Evolutionary conservation across 768 basidiomycete species (phyloP).

Genomic region (Heimioporus sp.): DNA sequence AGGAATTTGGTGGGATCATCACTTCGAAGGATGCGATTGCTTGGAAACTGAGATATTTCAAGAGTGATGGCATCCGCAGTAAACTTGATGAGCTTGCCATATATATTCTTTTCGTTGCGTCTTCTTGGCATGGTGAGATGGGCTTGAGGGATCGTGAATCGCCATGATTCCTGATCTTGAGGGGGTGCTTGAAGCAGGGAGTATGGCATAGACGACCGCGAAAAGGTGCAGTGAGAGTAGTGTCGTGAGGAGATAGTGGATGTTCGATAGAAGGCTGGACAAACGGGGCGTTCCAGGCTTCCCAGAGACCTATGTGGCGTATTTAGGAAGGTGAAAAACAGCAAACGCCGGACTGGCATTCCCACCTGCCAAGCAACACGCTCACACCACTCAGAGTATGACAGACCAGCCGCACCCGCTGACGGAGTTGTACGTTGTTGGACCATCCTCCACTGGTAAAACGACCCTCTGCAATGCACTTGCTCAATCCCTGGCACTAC

Average conservation of each 20-base stretch:
- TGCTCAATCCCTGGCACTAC: slow-evolving; percentile 39
- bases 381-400: slow-evolving; percentile 14
- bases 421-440: slow-evolving; percentile 43
- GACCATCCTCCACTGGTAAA: slow-evolving; percentile 68
- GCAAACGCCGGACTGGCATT: slow-evolving; percentile 6
- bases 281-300: not conserved
- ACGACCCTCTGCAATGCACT: slow-evolving; percentile 62
- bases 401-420: slow-evolving; percentile 8
- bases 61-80: slow-evolving; percentile 48
- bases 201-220: slow-evolving; percentile 11
- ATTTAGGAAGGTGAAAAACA: slow-evolving; percentile 10
- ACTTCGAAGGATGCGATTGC: slow-evolving; percentile 55
- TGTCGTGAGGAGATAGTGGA: not conserved
- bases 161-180: slow-evolving; percentile 53
- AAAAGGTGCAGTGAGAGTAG: not conserved
- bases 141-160: slow-evolving; percentile 38
- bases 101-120: slow-evolving; percentile 24
- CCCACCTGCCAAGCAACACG: slow-evolving; percentile 15
- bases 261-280: slow-evolving; percentile 1
- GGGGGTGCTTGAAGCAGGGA: slow-evolving; percentile 40
- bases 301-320: not conserved
- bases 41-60: slow-evolving; percentile 47
- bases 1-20: slow-evolving; percentile 60
- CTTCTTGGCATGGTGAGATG: slow-evolving; percentile 28
- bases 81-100: slow-evolving; percentile 54